Evolutionary conservation across 768 basidiomycete species (phyloP).

Genomic region (Phanerodontia chrysosporium): DNA sequence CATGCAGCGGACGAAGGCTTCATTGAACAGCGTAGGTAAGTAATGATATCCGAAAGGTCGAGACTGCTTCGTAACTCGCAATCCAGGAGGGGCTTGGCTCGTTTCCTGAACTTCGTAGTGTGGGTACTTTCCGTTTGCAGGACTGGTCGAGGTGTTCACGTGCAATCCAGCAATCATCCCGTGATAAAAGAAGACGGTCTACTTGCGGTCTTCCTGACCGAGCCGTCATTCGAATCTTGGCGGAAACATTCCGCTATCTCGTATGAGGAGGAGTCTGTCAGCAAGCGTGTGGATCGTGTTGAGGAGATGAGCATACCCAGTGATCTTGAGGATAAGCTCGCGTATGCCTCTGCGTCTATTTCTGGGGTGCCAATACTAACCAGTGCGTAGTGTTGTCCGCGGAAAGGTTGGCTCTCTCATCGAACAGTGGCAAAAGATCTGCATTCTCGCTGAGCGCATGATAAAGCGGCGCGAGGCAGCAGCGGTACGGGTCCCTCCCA

Average conservation of each 20-base stretch:
- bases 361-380: background rate
- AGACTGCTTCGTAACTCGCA: background rate
- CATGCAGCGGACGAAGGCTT: constrained; percentile 79
- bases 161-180: constrained; percentile 72
- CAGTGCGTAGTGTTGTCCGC: constrained; percentile 56
- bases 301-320: constrained; percentile 93
- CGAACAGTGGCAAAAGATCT: constrained; percentile 90
- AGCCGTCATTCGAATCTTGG: constrained; percentile 84
- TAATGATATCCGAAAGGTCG: background rate
- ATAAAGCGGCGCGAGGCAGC: constrained; percentile 89
- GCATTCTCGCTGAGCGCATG: constrained; percentile 80
- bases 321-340: constrained; percentile 87
- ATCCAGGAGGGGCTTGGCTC: constrained; percentile 68
- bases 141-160: background rate
- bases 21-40: constrained; percentile 82
- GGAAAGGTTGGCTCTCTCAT: constrained; percentile 72
- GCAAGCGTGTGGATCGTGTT: constrained; percentile 70
- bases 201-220: constrained; percentile 75
- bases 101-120: constrained; percentile 79
- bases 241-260: constrained; percentile 72
- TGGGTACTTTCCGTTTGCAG: constrained; percentile 32
- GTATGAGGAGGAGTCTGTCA: constrained; percentile 83
- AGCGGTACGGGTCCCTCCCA: constrained; percentile 70
- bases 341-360: constrained; percentile 34
- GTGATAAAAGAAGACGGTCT: constrained; percentile 85